These are phyloP conservation scores for Pyrenophora graminea DNA, from an alignment of 2,329 filamentous ascomycete genomes.

Conservation along the genomic window DNA sequence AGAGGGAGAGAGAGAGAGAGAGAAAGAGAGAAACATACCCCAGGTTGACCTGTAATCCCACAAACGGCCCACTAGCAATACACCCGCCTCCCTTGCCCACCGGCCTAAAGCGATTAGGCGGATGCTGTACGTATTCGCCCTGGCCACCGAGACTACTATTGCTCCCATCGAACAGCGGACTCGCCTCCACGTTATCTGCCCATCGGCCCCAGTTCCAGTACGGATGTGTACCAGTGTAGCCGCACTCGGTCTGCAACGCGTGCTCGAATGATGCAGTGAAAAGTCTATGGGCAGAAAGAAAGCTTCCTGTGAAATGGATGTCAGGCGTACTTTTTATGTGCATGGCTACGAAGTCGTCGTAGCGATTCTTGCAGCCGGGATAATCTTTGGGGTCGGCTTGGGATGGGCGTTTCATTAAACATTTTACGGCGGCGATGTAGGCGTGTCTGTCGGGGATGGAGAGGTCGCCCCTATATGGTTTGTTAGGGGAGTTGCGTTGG, in stretches of 20 bases:
- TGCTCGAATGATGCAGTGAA: slow-evolving; percentile 50
- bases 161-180: slow-evolving; percentile 62
- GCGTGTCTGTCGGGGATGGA: slow-evolving; percentile 37
- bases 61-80: slow-evolving; percentile 58
- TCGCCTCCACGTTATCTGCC: slow-evolving; percentile 50
- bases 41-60: slow-evolving; percentile 39
- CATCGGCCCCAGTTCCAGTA: slow-evolving; percentile 61
- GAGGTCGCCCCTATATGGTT: slow-evolving; percentile 31
- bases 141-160: slow-evolving; percentile 56
- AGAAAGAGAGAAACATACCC: slow-evolving; percentile 23
- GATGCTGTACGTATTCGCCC: slow-evolving; percentile 44
- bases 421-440: slow-evolving; percentile 46
- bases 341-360: slow-evolving; percentile 45
- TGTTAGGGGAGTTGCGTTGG: background rate
- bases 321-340: slow-evolving; percentile 44
- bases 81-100: slow-evolving; percentile 62
- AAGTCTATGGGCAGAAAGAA: slow-evolving; percentile 50
- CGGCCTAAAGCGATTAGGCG: slow-evolving; percentile 40
- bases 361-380: slow-evolving; percentile 41
- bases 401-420: slow-evolving; percentile 33
- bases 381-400: slow-evolving; percentile 26
- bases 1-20: background rate
- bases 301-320: slow-evolving; percentile 45
- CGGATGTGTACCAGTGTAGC: slow-evolving; percentile 50
- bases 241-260: slow-evolving; percentile 50